Base-by-base conservation (phyloP, 106 monocot species). In the Acanthochlamys bracteata region DNA sequence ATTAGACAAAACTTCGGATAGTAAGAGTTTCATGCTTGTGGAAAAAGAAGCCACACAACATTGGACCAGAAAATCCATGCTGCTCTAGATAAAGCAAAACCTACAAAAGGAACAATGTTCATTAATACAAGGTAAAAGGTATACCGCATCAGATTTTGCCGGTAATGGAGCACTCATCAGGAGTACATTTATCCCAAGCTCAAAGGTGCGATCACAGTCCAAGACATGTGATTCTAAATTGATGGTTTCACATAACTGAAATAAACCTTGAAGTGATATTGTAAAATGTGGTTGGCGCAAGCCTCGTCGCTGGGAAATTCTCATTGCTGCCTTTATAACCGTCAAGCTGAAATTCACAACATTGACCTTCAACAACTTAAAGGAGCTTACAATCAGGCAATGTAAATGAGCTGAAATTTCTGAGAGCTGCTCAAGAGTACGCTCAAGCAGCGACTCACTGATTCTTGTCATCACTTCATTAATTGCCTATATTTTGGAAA, bases 371-470 rank as follows among this genome's bases (percentile, higher is more conserved):
- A 84, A 42, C 10, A 78, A 46, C 22, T 66, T 73, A 11, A 65
- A 24, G 46, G 58, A 59, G 65, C 55, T 53, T 21, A 79, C 65
- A 62, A 76, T 16, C 11, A 84, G 55, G 4, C 21, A 19, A 66
- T 76, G 69, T 58, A 90, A 52, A 66, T 75, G 61, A 74, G 77
- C 72, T 74, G 89, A 84, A 65, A 94, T 61, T 61, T 78, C 64
- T 41, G 75, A 82, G 47, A 94, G 53, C 72, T 90, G 89, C 71
- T 94, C 86, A 73, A 86, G 82, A 16, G 79, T 81, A 70, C 41
- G 55, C 7, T 86, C 81, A 79, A 81, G 81, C 58, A 94, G 76
- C 83, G 83, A 94, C 59, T 89, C 75, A 54, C 59, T 26, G 24
- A 80, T 65, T 25, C 33, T 20, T 66, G 53, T 61, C 17, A 89